Conservation (phyloP, 495 filamentous ascomycete genomes). For the Hypoxylon lienhwacheense region DNA sequence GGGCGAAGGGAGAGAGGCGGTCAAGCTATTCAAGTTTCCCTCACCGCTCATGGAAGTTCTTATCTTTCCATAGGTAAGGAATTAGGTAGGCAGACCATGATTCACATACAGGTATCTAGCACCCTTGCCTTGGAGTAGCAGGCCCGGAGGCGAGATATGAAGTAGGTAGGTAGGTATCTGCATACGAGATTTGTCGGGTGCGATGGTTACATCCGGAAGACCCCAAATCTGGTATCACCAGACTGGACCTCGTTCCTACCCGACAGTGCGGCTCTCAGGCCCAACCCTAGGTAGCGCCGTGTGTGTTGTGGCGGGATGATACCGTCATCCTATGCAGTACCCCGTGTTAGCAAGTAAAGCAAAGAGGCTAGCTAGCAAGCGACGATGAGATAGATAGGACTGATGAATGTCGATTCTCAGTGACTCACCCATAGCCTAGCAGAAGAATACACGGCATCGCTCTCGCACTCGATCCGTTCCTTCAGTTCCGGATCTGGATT, state of each 20-base stretch:
- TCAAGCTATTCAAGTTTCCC: constrained; percentile 15
- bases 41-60: neutral
- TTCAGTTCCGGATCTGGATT: constrained; percentile 78
- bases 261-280: constrained; percentile 74
- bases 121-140: constrained; percentile 5
- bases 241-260: constrained; percentile 62
- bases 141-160: too few relatives aligned
- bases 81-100: constrained; percentile 4
- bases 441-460: constrained; percentile 81
- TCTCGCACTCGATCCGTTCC: constrained; percentile 85
- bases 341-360: constrained; percentile 33
- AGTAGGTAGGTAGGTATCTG: neutral
- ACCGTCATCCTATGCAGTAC: constrained; percentile 67
- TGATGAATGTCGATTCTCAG: neutral
- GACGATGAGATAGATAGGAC: neutral
- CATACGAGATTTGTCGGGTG: constrained; percentile 4
- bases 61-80: neutral
- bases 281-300: constrained; percentile 76
- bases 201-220: constrained; percentile 88
- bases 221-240: constrained; percentile 78
- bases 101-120: neutral
- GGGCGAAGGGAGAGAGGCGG: constrained; percentile 18
- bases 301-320: constrained; percentile 91
- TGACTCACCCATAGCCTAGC: constrained; percentile 81
- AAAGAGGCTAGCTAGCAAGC: neutral